phyloP scores from a whole-genome alignment of 1,284 basidiomycete genomes.

The Ustilago trichophora region DNA sequence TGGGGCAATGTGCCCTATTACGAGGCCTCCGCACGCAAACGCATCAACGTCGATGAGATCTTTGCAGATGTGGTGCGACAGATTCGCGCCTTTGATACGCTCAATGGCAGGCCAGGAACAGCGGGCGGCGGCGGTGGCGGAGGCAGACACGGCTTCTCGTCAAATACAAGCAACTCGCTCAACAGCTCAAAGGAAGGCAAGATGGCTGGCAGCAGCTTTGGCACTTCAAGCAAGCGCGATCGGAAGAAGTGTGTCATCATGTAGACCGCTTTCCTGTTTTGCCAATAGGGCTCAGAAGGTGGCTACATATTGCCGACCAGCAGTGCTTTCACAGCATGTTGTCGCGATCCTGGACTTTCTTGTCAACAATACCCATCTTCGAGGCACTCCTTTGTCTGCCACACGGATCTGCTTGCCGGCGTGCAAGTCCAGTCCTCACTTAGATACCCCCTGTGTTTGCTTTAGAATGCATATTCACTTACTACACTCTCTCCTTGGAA shows the following conservation, averaged over 20 bases:
- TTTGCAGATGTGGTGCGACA: conserved; percentile 59
- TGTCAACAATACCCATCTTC: no score
- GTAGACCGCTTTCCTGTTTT: no score
- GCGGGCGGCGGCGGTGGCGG: not conserved
- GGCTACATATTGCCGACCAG: no score
- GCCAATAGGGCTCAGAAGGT: no score
- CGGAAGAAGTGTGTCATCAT: conserved; percentile 55
- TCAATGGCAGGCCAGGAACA: conserved; percentile 8
- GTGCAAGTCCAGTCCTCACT: conserved; percentile 1
- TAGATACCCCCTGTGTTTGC: conserved; percentile 14
- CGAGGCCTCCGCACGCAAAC: conserved; percentile 56
- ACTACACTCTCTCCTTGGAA: no score
- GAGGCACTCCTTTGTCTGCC: no score
- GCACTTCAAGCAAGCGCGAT: conserved; percentile 9
- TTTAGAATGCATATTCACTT: not conserved
- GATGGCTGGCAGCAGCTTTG: conserved; percentile 13
- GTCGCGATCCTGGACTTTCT: no score
- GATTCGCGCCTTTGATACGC: conserved; percentile 47
- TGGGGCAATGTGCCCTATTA: conserved; percentile 63
- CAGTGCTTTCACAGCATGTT: no score
- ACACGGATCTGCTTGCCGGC: conserved; percentile 15
- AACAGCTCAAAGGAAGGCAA: conserved; percentile 5
- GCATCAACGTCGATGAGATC: conserved; percentile 60
- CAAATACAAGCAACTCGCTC: not conserved
- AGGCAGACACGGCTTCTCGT: conserved; percentile 1